These are phyloP conservation scores for Corrigiola litoralis DNA, from an alignment of 179 eudicot species.

Conservation along the genomic window DNA sequence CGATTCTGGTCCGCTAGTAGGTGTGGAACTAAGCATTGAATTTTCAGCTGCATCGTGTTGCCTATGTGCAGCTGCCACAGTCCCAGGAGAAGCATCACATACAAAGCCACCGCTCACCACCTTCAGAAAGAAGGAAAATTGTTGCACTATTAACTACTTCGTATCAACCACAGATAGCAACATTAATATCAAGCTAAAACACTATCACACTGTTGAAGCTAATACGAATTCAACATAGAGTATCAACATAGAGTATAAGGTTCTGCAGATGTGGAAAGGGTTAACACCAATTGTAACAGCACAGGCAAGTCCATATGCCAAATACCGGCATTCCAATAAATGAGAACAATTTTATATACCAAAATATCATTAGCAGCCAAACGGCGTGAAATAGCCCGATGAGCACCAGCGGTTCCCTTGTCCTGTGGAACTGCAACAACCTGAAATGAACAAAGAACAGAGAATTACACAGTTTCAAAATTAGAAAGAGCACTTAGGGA, in stretches of 20 bases:
- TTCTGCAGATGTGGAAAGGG: too few relatives aligned
- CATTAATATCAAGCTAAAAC: background rate
- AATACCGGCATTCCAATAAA: too few relatives aligned
- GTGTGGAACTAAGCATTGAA: conserved; percentile 79
- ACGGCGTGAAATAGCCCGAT: conserved; percentile 74
- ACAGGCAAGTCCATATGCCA: too few relatives aligned
- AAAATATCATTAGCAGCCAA: conserved; percentile 82
- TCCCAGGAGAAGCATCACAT: conserved; percentile 92
- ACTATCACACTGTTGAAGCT: background rate
- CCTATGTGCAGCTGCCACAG: conserved; percentile 92
- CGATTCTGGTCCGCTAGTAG: conserved; percentile 86
- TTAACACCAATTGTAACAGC: too few relatives aligned
- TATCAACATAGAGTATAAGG: too few relatives aligned
- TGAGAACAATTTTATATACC: too few relatives aligned
- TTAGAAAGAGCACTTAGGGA: too few relatives aligned
- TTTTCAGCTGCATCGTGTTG: conserved; percentile 96
- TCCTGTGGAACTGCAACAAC: conserved; percentile 93
- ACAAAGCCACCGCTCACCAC: conserved; percentile 97
- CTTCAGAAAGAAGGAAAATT: conserved; percentile 34
- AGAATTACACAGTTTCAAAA: too few relatives aligned
- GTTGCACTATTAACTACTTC: conserved; percentile 1
- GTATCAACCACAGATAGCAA: background rate
- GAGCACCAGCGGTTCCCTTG: conserved; percentile 93
- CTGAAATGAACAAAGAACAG: conserved; percentile 40
- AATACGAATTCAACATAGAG: too few relatives aligned